These are phyloP conservation scores for Carnegiea gigantea DNA, from an alignment of 179 eudicot species.

Conservation along the genomic window DNA sequence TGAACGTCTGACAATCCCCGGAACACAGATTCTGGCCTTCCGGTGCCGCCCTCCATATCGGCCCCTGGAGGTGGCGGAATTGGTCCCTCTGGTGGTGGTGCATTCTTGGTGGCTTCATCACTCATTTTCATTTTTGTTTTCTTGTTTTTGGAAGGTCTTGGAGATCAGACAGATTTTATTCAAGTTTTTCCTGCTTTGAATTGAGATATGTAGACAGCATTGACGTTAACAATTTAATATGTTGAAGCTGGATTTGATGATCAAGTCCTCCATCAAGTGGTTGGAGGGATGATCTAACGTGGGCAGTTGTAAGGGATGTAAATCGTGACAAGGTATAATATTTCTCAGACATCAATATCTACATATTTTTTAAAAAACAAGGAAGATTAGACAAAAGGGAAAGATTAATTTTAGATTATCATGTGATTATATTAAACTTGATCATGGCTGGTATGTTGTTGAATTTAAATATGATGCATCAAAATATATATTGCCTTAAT, in stretches of 20 bases:
- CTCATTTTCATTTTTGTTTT: too few species aligned
- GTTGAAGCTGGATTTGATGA: background rate
- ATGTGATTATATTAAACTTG: background rate
- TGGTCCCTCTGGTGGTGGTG: background rate
- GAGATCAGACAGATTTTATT: too few species aligned
- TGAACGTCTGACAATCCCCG: slow-evolving; percentile 38
- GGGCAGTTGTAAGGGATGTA: background rate
- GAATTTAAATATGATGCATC: too few species aligned
- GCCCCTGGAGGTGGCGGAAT: slow-evolving; percentile 32
- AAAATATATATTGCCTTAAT: too few species aligned
- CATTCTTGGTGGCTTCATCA: too few species aligned
- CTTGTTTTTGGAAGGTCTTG: too few species aligned
- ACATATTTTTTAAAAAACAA: too few species aligned
- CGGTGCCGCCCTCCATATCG: slow-evolving; percentile 31
- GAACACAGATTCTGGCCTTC: slow-evolving; percentile 7
- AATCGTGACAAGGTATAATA: background rate
- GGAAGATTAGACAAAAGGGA: too few species aligned
- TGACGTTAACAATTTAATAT: background rate
- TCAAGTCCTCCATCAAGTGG: background rate
- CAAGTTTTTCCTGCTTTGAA: too few species aligned
- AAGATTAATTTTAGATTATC: background rate
- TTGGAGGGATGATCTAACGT: background rate
- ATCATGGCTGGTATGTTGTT: background rate
- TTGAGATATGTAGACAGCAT: too few species aligned
- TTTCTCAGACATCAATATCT: too few species aligned